Percentiles rank a stretch among this genome's conserved stretches.
Evolutionary conservation across 441 rosid species (phyloP).

Genomic region (Viola pubescens): DNA sequence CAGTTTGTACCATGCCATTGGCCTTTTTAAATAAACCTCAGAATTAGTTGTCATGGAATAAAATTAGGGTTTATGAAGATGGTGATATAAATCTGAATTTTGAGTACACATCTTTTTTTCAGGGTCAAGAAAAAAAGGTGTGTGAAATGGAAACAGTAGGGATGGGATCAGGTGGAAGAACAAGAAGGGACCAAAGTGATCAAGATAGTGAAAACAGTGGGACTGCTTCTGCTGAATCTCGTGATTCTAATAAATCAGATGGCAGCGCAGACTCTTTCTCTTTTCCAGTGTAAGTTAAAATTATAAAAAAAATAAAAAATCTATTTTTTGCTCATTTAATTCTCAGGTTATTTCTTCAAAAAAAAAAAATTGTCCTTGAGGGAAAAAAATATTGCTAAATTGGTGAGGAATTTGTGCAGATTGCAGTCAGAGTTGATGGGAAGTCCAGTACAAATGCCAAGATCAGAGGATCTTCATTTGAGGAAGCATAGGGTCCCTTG

Average conservation of each 20-base stretch:
- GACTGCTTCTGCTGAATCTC: constrained; percentile 29
- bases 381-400: background rate
- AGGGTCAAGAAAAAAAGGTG: constrained; percentile 10
- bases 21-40: no score
- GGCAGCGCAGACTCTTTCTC: constrained; percentile 62
- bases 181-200: constrained; percentile 14
- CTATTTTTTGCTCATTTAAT: background rate
- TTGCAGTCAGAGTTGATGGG: constrained; percentile 59
- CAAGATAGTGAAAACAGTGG: constrained; percentile 17
- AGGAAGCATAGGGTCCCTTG: constrained; percentile 40
- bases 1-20: no score
- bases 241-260: constrained; percentile 42
- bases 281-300: constrained; percentile 56
- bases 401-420: constrained; percentile 29
- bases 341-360: background rate
- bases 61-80: background rate
- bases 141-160: constrained; percentile 8
- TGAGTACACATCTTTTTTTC: background rate
- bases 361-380: background rate
- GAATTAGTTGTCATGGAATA: no score
- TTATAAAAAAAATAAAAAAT: background rate
- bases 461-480: constrained; percentile 26
- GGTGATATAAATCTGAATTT: background rate
- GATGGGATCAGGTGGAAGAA: constrained; percentile 5
- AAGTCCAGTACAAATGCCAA: constrained; percentile 75